Conservation (phyloP, 2,329 filamentous ascomycete genomes). For the Pyricularia sp. region DNA sequence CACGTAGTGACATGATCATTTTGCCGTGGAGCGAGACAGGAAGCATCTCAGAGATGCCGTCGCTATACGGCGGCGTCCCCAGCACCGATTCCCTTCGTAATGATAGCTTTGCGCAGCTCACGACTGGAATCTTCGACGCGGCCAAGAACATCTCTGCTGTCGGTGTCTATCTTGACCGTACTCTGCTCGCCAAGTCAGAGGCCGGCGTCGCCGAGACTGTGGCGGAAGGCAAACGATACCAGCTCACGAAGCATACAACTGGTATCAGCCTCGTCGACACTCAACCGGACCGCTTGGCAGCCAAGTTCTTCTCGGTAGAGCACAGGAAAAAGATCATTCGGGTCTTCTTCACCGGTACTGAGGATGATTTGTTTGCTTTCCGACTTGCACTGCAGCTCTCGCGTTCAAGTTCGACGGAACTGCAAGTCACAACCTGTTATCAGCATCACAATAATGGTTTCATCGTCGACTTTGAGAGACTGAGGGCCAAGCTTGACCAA, state of each 20-base stretch:
- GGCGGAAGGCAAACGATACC: neutral
- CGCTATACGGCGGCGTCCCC: neutral
- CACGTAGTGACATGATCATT: neutral
- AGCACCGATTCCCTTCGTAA: neutral
- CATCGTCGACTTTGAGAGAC: neutral
- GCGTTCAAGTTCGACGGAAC: neutral
- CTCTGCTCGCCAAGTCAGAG: neutral
- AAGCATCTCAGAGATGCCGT: neutral
- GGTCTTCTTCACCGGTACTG: neutral
- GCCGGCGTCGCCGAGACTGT: neutral
- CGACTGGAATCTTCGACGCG: neutral
- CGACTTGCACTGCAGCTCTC: neutral
- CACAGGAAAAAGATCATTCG: neutral
- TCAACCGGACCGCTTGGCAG: neutral
- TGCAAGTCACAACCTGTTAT: neutral
- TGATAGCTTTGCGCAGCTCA: neutral
- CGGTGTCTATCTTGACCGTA: neutral
- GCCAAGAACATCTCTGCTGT: neutral
- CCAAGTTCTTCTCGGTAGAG: neutral
- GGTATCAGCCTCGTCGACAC: neutral
- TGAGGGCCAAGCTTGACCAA: neutral
- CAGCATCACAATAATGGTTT: neutral
- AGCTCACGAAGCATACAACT: neutral
- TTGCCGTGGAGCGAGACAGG: neutral
- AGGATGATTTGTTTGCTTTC: neutral